Base-by-base conservation (phyloP, 129 eudicot species). In the Smallanthus sonchifolius region DNA sequence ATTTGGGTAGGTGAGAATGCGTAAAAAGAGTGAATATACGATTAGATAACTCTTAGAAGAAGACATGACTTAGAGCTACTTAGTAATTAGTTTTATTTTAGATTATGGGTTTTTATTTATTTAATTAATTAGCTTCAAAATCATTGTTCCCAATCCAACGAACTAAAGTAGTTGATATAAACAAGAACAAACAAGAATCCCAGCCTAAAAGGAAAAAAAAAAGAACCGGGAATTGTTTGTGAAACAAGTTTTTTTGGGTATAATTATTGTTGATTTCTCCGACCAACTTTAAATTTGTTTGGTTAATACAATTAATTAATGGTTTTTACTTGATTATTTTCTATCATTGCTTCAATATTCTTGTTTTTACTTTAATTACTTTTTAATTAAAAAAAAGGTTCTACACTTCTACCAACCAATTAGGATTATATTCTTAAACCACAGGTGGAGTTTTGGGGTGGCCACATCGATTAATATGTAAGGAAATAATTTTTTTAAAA, bases 131-230 rank as follows among this genome's bases (percentile, higher is more conserved):
- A 45, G 14, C 0, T 45, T 1, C 10, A 49, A 68, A 77, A 59
- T 77, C 76, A 77, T 57, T 69, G 70, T 77, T 69, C 43, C 64
- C 69, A 69, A 69, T 77, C 76, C 70, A 69, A 69, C 60, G 59
- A 56, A 40, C 14, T 69, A n/a, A 67, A 43, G 80, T 43, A 67
- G 56, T 56, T 68, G 60, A 69, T 8, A 45, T 19, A 47, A 66
- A 10, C 17, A 42, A 38, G 59, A 43, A 44, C 34, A 69, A 69
- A 77, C 70, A 77, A 69, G 76, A 77, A 59, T 69, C 76, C 81
- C 81, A 77, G 76, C 81, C 81, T 77, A 24, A 69, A 69, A 69
- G 45, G 59, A 38, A 59, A 67, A 65, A n/a, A 56, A 67, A 55
- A 10, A 42, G 24, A 42, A 45, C 51, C 13, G 13, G n/a, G 51